Conservation (phyloP, 306 rosid genomes). For the Lathyrus sativus region DNA sequence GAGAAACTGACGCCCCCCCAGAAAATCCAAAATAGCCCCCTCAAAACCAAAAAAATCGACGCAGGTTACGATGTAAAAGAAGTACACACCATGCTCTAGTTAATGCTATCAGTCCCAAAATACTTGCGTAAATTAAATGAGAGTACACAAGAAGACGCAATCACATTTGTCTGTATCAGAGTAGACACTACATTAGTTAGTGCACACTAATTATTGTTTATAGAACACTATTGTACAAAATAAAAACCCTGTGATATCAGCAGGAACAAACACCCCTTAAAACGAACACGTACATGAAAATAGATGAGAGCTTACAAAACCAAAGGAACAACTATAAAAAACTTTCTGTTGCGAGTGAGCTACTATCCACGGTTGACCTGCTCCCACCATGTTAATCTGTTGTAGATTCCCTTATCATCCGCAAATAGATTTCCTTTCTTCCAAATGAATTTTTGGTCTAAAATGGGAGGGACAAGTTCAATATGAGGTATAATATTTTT, state of each 20-base stretch:
- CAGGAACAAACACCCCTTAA: constrained; percentile 6
- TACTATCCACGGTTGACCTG: constrained; percentile 95
- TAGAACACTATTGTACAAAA: too few relatives aligned
- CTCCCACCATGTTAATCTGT: constrained; percentile 98
- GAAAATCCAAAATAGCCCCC: too few relatives aligned
- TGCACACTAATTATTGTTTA: neutral
- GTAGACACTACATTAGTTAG: constrained; percentile 14
- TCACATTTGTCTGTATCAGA: neutral
- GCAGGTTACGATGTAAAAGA: too few relatives aligned
- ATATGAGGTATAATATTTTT: too few relatives aligned
- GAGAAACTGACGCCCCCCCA: too few relatives aligned
- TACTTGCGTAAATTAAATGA: too few relatives aligned
- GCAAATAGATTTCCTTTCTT: constrained; percentile 98
- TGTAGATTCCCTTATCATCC: constrained; percentile 96
- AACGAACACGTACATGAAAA: constrained; percentile 15
- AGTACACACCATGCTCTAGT: too few relatives aligned
- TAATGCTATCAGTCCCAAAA: too few relatives aligned
- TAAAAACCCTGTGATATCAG: neutral
- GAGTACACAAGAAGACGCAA: too few relatives aligned
- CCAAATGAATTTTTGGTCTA: constrained; percentile 43
- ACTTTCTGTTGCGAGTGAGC: constrained; percentile 98
- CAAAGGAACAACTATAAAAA: constrained; percentile 89
- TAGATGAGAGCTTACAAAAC: constrained; percentile 82
- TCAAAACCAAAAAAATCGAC: neutral
- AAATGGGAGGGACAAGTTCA: too few relatives aligned